Percentiles rank a stretch among this genome's conserved stretches.
Evolutionary conservation across 2,329 filamentous ascomycete species (phyloP).

Genomic region (Trichoderma oligosporum): DNA sequence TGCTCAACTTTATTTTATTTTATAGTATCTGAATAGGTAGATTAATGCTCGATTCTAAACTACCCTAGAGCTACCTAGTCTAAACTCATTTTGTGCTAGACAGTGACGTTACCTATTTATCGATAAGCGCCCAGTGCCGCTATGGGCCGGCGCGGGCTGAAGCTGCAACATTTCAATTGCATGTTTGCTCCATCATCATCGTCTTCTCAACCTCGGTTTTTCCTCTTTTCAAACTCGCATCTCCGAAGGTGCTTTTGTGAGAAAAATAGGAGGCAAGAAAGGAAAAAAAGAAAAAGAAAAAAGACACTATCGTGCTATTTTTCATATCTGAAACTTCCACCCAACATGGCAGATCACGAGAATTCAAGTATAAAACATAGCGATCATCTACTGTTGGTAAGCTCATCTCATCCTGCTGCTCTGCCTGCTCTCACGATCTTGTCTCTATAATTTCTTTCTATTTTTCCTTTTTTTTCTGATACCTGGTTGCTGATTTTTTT

Average conservation of each 20-base stretch:
- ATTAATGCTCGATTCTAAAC: too few relatives aligned
- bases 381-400: constrained; percentile 69
- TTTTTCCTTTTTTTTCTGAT: too few relatives aligned
- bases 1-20: too few relatives aligned
- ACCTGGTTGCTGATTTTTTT: background rate
- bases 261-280: background rate
- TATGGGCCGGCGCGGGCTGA: too few relatives aligned
- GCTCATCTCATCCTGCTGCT: constrained; percentile 6
- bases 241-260: background rate
- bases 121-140: constrained; percentile 1
- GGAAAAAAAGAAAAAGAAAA: background rate
- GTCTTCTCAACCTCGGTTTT: too few relatives aligned
- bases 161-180: background rate
- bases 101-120: background rate
- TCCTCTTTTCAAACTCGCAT: background rate
- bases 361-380: constrained; percentile 69
- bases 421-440: too few relatives aligned
- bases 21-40: too few relatives aligned
- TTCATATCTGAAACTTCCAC: background rate
- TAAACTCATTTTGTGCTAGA: too few relatives aligned
- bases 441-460: too few relatives aligned
- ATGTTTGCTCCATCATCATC: background rate
- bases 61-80: too few relatives aligned
- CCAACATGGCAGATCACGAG: constrained; percentile 57
- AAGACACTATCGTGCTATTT: background rate